Evolutionary conservation across 441 rosid species (phyloP).

Genomic region (Kokia cookei): DNA sequence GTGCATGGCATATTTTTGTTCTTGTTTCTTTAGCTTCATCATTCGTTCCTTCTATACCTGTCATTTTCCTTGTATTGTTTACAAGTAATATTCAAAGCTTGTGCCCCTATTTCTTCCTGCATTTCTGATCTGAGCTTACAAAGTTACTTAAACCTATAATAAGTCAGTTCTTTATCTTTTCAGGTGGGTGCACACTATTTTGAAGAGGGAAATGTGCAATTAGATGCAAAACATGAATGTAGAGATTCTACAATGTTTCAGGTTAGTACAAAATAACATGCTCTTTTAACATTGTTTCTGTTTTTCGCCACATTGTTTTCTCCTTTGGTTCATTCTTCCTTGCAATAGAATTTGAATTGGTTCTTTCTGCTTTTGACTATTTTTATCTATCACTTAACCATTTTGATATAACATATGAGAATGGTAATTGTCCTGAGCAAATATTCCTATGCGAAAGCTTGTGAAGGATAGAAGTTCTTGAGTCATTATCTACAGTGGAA

Average conservation of each 20-base stretch:
- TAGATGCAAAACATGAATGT: conserved; percentile 84
- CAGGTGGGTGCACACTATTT: conserved; percentile 97
- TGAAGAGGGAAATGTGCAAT: conserved; percentile 98
- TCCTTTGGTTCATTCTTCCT: not conserved
- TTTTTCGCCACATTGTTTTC: not conserved
- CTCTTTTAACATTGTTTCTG: not conserved
- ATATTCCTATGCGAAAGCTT: not conserved
- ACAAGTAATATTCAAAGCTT: not conserved
- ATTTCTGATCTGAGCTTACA: not conserved
- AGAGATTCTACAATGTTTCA: conserved; percentile 81
- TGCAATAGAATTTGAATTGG: not conserved
- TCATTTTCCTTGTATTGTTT: not conserved
- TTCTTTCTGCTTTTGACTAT: not conserved
- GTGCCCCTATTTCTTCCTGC: not conserved
- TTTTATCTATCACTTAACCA: not conserved
- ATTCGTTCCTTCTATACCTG: not conserved
- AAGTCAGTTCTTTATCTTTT: not conserved
- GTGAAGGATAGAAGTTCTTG: not conserved
- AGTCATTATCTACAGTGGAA: not conserved
- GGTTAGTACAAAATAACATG: conserved; percentile 29
- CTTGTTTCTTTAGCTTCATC: not conserved
- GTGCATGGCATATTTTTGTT: not conserved
- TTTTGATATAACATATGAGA: not conserved
- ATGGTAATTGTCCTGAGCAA: not conserved
- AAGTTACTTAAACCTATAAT: not conserved